Evolutionary conservation across 208 protist species (phyloP).

Genomic region (Wallacemonas sp.): DNA sequence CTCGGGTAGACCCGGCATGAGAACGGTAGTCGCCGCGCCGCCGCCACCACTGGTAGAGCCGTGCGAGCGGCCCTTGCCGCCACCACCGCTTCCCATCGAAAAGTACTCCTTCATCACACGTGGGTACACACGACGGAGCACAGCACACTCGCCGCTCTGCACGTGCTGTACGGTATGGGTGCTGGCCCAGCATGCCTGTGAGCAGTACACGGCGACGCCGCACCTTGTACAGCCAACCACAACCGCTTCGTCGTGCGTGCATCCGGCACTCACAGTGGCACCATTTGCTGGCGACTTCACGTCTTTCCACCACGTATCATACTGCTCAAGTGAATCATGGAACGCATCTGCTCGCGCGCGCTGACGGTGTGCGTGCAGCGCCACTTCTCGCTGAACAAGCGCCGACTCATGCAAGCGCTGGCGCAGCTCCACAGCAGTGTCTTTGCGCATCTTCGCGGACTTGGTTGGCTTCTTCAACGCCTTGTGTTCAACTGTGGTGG

Average conservation of each 20-base stretch:
- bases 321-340: slow-evolving; percentile 5
- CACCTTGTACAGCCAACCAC: slow-evolving; percentile 53
- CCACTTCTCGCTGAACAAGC: slow-evolving; percentile 26
- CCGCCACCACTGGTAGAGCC: too few species aligned
- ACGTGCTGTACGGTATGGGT: slow-evolving; percentile 25
- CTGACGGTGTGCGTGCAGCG: slow-evolving; percentile 20
- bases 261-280: background rate
- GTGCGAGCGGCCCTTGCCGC: background rate
- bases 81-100: background rate
- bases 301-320: slow-evolving; percentile 6
- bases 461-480: slow-evolving; percentile 58
- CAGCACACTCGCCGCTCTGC: slow-evolving; percentile 40
- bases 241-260: background rate
- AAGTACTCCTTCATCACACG: slow-evolving; percentile 56
- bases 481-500: slow-evolving; percentile 8
- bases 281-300: slow-evolving; percentile 6
- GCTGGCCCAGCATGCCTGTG: slow-evolving; percentile 34
- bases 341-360: background rate
- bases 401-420: slow-evolving; percentile 29
- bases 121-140: slow-evolving; percentile 51
- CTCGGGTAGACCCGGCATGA: slow-evolving; percentile 31
- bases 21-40: background rate
- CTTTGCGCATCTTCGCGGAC: slow-evolving; percentile 47
- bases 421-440: slow-evolving; percentile 40
- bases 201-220: slow-evolving; percentile 66